Evolutionary conservation across 208 protist species (phyloP).

Genomic region (Leptomonas pyrrhocoris): DNA sequence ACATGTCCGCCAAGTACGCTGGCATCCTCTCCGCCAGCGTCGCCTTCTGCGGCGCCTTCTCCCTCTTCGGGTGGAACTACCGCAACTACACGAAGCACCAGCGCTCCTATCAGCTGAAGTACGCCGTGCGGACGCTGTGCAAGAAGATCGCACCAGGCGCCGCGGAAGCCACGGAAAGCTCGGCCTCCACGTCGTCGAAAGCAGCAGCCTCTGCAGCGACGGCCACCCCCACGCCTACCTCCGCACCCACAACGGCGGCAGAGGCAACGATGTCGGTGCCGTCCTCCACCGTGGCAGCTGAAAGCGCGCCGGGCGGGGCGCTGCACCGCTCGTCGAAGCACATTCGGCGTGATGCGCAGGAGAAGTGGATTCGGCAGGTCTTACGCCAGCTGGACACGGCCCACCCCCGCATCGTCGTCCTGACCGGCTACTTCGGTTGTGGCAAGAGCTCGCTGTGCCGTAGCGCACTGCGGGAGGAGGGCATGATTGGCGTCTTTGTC

Average conservation of each 20-base stretch:
- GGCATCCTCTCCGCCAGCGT: slow-evolving; percentile 86
- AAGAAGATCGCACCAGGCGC: slow-evolving; percentile 26
- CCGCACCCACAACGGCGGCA: neutral
- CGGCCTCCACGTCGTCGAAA: neutral
- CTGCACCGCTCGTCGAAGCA: slow-evolving; percentile 16
- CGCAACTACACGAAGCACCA: slow-evolving; percentile 87
- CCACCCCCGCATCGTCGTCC: slow-evolving; percentile 63
- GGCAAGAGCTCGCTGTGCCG: slow-evolving; percentile 74
- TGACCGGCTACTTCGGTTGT: slow-evolving; percentile 75
- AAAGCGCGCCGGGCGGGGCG: neutral
- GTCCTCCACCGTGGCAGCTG: neutral
- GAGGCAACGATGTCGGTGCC: neutral
- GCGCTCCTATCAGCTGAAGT: slow-evolving; percentile 77
- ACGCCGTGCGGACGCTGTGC: slow-evolving; percentile 55
- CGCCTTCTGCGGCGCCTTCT: slow-evolving; percentile 79
- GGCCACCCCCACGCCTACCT: neutral
- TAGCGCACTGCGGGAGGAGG: slow-evolving; percentile 57
- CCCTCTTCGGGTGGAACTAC: slow-evolving; percentile 91
- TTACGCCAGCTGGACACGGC: slow-evolving; percentile 50
- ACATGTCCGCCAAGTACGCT: slow-evolving; percentile 87
- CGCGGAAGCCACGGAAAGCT: neutral
- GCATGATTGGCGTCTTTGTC: slow-evolving; percentile 74
- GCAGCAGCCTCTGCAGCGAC: neutral
- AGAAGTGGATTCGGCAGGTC: slow-evolving; percentile 52
- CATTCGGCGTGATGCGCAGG: slow-evolving; percentile 34